Base-by-base conservation (phyloP, 1,139 yeast species). In the Geotrichum bryndzae region DNA sequence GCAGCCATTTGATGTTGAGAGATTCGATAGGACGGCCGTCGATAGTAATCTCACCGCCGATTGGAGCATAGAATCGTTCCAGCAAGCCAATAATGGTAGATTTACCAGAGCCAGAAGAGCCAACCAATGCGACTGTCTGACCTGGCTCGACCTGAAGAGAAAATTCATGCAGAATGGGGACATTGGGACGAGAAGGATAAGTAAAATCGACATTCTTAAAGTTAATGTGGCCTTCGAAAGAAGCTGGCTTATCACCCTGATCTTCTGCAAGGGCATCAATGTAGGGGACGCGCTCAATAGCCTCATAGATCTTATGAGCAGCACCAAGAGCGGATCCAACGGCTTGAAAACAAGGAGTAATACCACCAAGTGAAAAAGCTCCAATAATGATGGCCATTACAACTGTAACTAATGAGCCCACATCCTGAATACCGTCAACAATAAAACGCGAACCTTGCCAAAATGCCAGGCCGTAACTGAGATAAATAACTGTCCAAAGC, bases 61-160 rank as follows among this genome's bases (percentile, higher is more conserved):
- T 80, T 2, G 82, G 80, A 53, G 80, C 79, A 72, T 90, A 90
- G 63, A 89, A 84, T 60, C 97, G 80, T 65, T 90, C 79, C 27
- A 91, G 75, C 57, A 91, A 76, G 8, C 90, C 84, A 0, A 92
- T 87, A 46, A 91, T 82, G 0, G 97, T 91, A 4, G 96, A 88
- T 72, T 91, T 91, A 23, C 97, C 97, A 62, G 95, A 86, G 0
- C 97, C 97, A 23, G 96, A 88, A 18, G 94, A 89, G 0, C 97
- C 97, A 18, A 90, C 97, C 60, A 91, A 81, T 70, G 97, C 94
- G 4, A 94, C 85, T 63, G 90, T 89, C 61, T 90, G 86, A 18
- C 94, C 91, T 2, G 88, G 83, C 15, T 79, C 74, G 46, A 91
- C 81, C 82, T 77, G 69, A 91, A 80, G n/a, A 18, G 18, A 18